Evolutionary conservation across 176 grass and related monocot genomes (phyloP), one percentile per base, ranked within the genome.

Genomic region (Carex scoparia): DNA sequence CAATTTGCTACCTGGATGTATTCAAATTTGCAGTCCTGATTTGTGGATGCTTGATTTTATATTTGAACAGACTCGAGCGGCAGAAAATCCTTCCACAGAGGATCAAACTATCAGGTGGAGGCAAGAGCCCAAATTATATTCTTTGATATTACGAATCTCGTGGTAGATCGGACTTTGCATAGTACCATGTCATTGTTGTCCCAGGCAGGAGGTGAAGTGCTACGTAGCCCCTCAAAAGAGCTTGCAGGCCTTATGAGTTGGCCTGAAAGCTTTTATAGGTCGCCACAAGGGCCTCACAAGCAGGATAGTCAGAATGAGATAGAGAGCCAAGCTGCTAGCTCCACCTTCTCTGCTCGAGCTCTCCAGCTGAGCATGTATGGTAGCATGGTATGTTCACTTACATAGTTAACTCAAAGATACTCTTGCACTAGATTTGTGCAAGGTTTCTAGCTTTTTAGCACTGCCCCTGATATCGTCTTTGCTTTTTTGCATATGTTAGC

Each of bases 331-430:
- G 57, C 51, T 61, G 18, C 61, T 9, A 46, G 42, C 62, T 54
- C 81, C 81, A 89, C 88, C 86, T 86, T 94, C 69, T 92, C 93
- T 55, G 84, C 93, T 12, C 91, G 86, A 86, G 95, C 95, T 32
- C 71, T 98, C 85, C 87, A 94, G 35, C 56, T 98, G 85, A 98
- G 93, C 91, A 94, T 90, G 77, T 98, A 94, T 35, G 95, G 95
- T 32, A 92, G 92, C 89, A 93, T 89, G 93, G 95, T 98, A 84
- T 15, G 80, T 70, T 7, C 37, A 19, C 19, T 8, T 51, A 1
- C 40, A 53, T 38, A 79, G 61, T 48, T 23, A 27, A 61, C 44
- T 37, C 10, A 1, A 85, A 85, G 65, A 14, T 61, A 40, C 42
- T 42, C 19, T 18, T 13, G 23, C 61, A 59, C 58, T 19, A 81